Evolutionary conservation across 2,329 filamentous ascomycete genomes (phyloP).

Genomic region (Cladobotryum protrusum): DNA sequence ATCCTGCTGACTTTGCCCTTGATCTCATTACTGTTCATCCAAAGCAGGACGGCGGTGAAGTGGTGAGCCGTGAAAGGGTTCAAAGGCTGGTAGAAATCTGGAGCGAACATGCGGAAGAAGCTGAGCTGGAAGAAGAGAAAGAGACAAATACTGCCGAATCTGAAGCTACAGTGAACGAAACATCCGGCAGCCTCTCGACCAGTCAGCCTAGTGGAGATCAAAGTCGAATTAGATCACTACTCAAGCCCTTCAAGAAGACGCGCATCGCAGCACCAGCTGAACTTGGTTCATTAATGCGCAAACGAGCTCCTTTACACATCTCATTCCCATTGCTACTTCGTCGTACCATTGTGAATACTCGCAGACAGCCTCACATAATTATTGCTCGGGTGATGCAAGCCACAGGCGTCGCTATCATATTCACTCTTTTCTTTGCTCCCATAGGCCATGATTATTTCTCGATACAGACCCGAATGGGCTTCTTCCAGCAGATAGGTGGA

Average conservation of each 20-base stretch:
- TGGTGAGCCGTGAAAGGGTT: conserved; percentile 56
- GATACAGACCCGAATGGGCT: conserved; percentile 66
- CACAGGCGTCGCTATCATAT: conserved; percentile 54
- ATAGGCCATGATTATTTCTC: conserved; percentile 61
- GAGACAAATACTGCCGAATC: conserved; percentile 1
- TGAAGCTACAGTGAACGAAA: no score
- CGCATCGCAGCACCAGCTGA: conserved; percentile 61
- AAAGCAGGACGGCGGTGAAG: conserved; percentile 57
- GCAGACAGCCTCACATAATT: conserved; percentile 58
- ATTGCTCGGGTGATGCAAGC: conserved; percentile 63
- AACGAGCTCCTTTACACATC: conserved; percentile 52
- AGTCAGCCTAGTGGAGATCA: no score
- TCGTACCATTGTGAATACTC: conserved; percentile 63
- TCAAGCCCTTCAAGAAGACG: conserved; percentile 37
- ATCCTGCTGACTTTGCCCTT: conserved; percentile 71
- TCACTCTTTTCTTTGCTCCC: conserved; percentile 65
- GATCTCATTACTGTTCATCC: conserved; percentile 72
- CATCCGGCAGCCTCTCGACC: no score
- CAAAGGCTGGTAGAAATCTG: conserved; percentile 55
- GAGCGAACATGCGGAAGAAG: conserved; percentile 22
- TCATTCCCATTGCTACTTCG: conserved; percentile 63
- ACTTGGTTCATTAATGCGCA: conserved; percentile 60
- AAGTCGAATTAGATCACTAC: conserved; percentile 18
- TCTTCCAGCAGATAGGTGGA: conserved; percentile 64
- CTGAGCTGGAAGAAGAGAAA: conserved; percentile 8